Conservation (phyloP, 306 rosid genomes). For the Amphicarpaea edgeworthii region DNA sequence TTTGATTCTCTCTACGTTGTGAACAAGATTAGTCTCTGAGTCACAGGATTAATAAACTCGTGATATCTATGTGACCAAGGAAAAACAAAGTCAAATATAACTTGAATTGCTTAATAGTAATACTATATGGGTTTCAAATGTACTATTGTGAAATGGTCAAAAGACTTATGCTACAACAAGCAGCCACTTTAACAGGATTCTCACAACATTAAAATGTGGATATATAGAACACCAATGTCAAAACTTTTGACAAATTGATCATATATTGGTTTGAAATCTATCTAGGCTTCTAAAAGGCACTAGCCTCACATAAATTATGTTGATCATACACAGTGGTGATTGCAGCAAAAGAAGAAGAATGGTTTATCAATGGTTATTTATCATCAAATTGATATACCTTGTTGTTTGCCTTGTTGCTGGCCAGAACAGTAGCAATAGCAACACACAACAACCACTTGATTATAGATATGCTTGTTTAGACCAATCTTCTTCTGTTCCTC, state of each 20-base stretch:
- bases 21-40: too few species aligned
- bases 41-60: too few species aligned
- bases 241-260: constrained; percentile 22
- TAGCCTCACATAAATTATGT: not conserved
- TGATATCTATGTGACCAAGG: too few species aligned
- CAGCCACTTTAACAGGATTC: too few species aligned
- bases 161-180: too few species aligned
- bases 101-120: too few species aligned
- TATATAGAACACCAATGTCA: not conserved
- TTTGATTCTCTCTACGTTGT: too few species aligned
- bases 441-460: constrained; percentile 41
- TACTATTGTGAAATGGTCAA: too few species aligned
- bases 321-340: constrained; percentile 7
- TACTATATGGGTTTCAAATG: too few species aligned
- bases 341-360: constrained; percentile 41
- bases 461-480: constrained; percentile 57
- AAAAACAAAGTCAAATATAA: too few species aligned
- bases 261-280: not conserved
- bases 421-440: constrained; percentile 41
- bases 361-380: constrained; percentile 36
- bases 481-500: constrained; percentile 40
- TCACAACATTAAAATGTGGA: constrained; percentile 32
- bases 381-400: constrained; percentile 29
- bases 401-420: constrained; percentile 13
- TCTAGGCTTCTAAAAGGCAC: not conserved